Base-by-base conservation (phyloP, 2,329 filamentous ascomycete species). In the Elsinoe australis region DNA sequence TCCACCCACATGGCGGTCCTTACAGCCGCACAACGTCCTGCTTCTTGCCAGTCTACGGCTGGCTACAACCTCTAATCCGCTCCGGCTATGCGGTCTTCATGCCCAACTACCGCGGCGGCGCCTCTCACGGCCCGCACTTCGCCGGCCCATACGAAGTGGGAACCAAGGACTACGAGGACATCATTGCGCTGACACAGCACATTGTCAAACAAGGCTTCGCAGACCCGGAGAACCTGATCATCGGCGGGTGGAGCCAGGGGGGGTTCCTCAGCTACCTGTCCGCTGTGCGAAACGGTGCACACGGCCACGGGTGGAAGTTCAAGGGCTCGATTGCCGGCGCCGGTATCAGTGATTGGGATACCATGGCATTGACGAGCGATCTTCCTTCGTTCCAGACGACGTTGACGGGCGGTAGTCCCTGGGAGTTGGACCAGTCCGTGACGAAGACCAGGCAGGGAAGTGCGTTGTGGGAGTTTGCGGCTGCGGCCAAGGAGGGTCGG, bases 221-320 rank as follows among this genome's bases (percentile, higher is more conserved):
- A 0, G 59, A 70, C 22, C 28, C 52, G 0, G 39, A 61, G 2
- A 58, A 56, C 2, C 52, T 70, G 1, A 53, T 65, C 1, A 62
- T 67, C 0, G 64, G 62, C 1, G 67, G 67, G 0, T 66, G 58
- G 56, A 62, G 59, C 17, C 65, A 69, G 51, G 68, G 67, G 7
- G 67, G 68, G 1, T 64, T 63, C 10, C 52, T 71, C 0, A 56
- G 61, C 2, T 69, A 66, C 51, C 58, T 70, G 1, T 59, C 58
- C 21, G 56, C 58, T 18, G 64, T 64, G 2, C 61, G 66, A 10
- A 67, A 68, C 48, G 64, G 64, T 4, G 49, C 56, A 1, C 57
- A 63, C 45, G 55, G 49, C 1, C 52, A 56, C 0, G 64, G 58
- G 1, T 70, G 67, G 65, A 53, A 55, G 2, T 69, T 67, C 54